Base-by-base conservation (phyloP, 2,329 filamentous ascomycete genomes). In the Orbilia quercus region DNA sequence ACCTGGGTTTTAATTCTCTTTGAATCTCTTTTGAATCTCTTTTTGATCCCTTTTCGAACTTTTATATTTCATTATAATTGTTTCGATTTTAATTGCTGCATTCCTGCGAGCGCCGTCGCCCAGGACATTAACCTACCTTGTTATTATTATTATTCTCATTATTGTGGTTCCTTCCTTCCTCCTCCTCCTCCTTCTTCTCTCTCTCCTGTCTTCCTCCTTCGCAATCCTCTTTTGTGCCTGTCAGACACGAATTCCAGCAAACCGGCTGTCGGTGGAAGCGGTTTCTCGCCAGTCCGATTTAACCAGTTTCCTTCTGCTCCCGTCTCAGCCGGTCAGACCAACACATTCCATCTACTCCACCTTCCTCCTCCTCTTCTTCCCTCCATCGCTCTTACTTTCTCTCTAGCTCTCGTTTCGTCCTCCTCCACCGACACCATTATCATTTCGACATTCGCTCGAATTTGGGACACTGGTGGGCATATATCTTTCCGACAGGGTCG, bases 241-340 rank as follows among this genome's bases (percentile, higher is more conserved):
- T 22, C 20, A 47, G 44, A 18, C 12, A 2, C 44, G 18, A 16
- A 28, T 50, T 14, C 23, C 47, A 14, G 34, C 25, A 7, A 28
- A 34, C 58, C 45, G 58, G 45, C 58, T 64, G 59, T 42, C 48
- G 45, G 34, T 63, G 59, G 48, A 54, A 22, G 59, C 20, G 40
- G 58, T 57, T 51, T n/a, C 34, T 58, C 45, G 38, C 12, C 3
- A 16, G 54, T 23, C 22, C 55, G 45, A 34, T 67, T 58, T 59
- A 59, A 11, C 28, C 53, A 44, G 53, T 18, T 7, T 7, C 12
- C 14, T 48, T 18, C 25, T 38, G 20, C 47, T 73, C 62, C 60
- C 69, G 60, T 66, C 62, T 73, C 60, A 73, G 67, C 67, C 69
- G 60, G 51, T 20, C 66, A 62, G 62, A 40, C 34, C 59, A 44